These are phyloP conservation scores for Tuber indicum DNA, from an alignment of 495 filamentous ascomycete species.

Conservation along the genomic window DNA sequence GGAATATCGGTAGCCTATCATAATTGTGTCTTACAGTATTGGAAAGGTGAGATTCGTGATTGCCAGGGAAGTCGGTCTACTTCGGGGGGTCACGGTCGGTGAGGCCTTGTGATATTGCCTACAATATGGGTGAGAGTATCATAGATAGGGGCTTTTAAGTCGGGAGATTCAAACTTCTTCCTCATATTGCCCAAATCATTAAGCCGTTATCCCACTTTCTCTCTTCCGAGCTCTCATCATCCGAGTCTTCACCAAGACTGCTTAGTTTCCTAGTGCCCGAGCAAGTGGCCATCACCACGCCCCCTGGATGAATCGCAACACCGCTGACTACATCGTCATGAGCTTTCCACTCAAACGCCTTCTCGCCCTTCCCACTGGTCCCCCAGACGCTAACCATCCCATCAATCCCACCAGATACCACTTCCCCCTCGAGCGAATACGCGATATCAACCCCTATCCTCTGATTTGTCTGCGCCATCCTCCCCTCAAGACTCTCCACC, in stretches of 20 bases:
- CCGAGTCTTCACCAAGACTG: conserved; percentile 4
- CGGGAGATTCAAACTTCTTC: background rate
- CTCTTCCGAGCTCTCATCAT: conserved; percentile 8
- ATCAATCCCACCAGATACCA: conserved; percentile 57
- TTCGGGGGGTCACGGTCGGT: background rate
- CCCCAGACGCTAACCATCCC: conserved; percentile 71
- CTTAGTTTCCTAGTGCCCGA: conserved; percentile 34
- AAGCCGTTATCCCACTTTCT: conserved; percentile 36
- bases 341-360: conserved; percentile 33
- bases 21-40: too few relatives aligned
- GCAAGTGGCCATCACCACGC: conserved; percentile 36
- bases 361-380: conserved; percentile 45
- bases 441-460: conserved; percentile 67
- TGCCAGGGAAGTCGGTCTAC: background rate
- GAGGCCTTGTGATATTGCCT: background rate
- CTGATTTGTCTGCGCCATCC: conserved; percentile 68
- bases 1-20: too few relatives aligned
- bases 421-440: conserved; percentile 45
- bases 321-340: conserved; percentile 42
- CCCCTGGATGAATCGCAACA: conserved; percentile 32
- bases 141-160: background rate
- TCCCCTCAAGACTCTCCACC: conserved; percentile 63
- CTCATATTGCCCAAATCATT: conserved; percentile 31
- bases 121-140: background rate
- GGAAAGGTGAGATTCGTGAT: background rate